These are phyloP conservation scores for Penicillium goetzii DNA, from an alignment of 495 filamentous ascomycete genomes.

Conservation along the genomic window DNA sequence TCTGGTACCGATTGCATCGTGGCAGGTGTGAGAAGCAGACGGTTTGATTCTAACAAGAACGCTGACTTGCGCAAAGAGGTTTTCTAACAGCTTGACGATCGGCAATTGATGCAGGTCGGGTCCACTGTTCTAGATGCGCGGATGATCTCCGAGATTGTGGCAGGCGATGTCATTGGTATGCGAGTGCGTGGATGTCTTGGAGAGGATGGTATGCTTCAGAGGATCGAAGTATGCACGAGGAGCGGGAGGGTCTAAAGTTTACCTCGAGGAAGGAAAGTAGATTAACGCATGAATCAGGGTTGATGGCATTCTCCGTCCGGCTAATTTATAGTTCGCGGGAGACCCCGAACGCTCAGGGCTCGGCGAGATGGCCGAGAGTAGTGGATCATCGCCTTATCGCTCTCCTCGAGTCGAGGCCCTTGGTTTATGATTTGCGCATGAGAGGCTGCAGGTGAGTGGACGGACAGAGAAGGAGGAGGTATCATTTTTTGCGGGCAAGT, in stretches of 20 bases:
- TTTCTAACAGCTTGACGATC: constrained; percentile 9
- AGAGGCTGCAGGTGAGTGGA: neutral
- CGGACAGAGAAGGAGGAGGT: neutral
- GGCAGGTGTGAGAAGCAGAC: neutral
- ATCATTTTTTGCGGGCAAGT: neutral
- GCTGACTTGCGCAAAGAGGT: neutral
- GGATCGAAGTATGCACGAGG: neutral
- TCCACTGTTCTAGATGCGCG: constrained; percentile 14
- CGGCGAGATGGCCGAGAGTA: constrained; percentile 19
- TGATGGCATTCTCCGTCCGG: neutral
- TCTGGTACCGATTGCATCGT: neutral
- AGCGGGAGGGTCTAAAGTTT: neutral
- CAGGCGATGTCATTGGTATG: constrained; percentile 8
- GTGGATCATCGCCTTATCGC: constrained; percentile 4
- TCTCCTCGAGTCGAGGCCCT: neutral
- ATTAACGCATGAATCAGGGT: neutral
- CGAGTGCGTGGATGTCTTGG: neutral
- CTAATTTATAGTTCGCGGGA: constrained; percentile 1
- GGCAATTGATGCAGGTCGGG: constrained; percentile 12
- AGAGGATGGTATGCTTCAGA: neutral
- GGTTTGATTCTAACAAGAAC: neutral
- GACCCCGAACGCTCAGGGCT: constrained; percentile 5
- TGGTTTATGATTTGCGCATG: neutral
- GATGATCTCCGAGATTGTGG: constrained; percentile 18
- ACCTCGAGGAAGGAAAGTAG: neutral